phyloP scores from a whole-genome alignment of 495 filamentous ascomycete genomes.

The Evernia prunastri region DNA sequence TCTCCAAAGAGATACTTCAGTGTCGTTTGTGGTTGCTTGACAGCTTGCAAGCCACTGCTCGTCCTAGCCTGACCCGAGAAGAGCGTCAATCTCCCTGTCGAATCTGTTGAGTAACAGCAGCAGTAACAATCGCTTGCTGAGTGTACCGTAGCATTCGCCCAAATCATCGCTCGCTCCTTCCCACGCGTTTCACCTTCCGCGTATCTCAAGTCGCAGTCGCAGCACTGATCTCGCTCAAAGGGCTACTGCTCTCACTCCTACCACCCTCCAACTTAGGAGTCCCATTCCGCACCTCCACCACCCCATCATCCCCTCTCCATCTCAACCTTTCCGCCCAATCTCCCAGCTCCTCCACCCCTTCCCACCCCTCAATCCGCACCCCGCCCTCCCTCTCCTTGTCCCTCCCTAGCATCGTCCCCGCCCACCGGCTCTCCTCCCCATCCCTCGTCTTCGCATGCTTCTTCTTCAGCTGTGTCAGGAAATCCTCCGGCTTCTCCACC shows the following conservation, averaged over 20 bases:
- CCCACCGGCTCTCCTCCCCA: slow-evolving; percentile 71
- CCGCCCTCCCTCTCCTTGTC: slow-evolving; percentile 54
- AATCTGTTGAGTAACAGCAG: not conserved
- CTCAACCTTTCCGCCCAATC: slow-evolving; percentile 49
- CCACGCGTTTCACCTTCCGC: not conserved
- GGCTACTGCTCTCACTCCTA: slow-evolving; percentile 21
- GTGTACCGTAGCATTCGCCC: not conserved
- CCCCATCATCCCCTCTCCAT: slow-evolving; percentile 6
- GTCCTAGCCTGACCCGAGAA: not conserved
- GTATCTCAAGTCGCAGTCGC: slow-evolving; percentile 9
- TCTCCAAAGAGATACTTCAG: not conserved
- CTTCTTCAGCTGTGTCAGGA: slow-evolving; percentile 66
- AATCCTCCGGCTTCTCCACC: slow-evolving; percentile 50
- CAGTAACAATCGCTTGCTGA: not conserved
- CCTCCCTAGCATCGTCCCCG: slow-evolving; percentile 71
- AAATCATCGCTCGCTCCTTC: not conserved
- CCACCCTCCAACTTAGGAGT: not conserved
- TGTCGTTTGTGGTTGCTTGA: not conserved
- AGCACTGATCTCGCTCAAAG: slow-evolving; percentile 23
- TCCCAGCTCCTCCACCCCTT: slow-evolving; percentile 54
- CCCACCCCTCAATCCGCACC: slow-evolving; percentile 61
- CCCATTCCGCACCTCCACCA: slow-evolving; percentile 3
- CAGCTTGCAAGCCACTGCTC: not conserved
- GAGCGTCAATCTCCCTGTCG: not conserved
- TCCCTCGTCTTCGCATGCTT: slow-evolving; percentile 66